These are phyloP conservation scores for Lathyrus oleraceus DNA, from an alignment of 306 rosid genomes.

Conservation along the genomic window DNA sequence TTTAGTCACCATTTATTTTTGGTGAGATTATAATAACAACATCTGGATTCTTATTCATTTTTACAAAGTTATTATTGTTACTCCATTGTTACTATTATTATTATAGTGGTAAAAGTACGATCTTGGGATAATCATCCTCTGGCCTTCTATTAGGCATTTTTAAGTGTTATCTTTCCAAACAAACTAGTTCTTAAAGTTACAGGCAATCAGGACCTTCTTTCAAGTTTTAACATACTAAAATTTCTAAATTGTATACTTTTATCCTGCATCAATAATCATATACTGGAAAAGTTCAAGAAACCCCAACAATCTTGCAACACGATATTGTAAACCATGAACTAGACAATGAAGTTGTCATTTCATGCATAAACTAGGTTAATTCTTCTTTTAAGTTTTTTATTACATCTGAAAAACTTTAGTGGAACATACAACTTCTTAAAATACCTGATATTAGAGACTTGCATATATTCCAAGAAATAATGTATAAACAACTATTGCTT, in stretches of 20 bases:
- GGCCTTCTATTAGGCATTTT: no score
- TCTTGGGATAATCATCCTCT: no score
- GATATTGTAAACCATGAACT: not conserved
- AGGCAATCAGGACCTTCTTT: slow-evolving; percentile 11
- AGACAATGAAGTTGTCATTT: slow-evolving; percentile 23
- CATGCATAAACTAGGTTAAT: slow-evolving; percentile 31
- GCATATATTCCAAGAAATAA: slow-evolving; percentile 82
- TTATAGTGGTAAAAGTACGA: no score
- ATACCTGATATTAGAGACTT: slow-evolving; percentile 94
- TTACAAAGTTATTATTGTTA: no score
- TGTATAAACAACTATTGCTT: slow-evolving; percentile 67
- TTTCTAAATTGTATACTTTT: not conserved
- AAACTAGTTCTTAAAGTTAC: slow-evolving; percentile 1
- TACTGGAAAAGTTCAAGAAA: slow-evolving; percentile 14
- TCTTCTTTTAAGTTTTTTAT: slow-evolving; percentile 5
- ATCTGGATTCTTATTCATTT: no score
- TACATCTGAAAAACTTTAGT: slow-evolving; percentile 18
- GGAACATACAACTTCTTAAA: slow-evolving; percentile 25
- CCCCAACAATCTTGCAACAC: not conserved
- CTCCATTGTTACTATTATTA: no score
- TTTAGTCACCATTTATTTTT: no score
- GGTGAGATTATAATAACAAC: no score
- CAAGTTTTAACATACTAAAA: slow-evolving; percentile 14
- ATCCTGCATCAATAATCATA: slow-evolving; percentile 10
- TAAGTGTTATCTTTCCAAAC: no score